These are phyloP conservation scores for Sinapis alba DNA, from an alignment of 441 rosid species.

Conservation along the genomic window DNA sequence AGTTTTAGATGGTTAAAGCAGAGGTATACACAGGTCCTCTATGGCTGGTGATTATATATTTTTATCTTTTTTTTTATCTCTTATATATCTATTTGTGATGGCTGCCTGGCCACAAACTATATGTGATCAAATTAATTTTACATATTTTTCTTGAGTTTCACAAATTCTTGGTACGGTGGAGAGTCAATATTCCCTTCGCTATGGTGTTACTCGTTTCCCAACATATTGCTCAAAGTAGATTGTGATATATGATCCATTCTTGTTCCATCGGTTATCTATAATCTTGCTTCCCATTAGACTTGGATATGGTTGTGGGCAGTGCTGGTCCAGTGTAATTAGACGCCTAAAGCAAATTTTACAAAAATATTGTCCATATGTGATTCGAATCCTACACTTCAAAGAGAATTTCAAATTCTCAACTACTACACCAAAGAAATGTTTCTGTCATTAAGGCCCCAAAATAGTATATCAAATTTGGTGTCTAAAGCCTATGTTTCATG, in stretches of 20 bases:
- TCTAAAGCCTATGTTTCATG: no score
- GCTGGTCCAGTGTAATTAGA: no score
- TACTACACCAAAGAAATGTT: no score
- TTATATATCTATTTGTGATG: slow-evolving; percentile 19
- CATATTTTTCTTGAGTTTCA: not conserved
- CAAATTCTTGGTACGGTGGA: not conserved
- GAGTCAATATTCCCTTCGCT: not conserved
- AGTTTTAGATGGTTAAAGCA: slow-evolving; percentile 89
- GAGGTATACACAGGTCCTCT: slow-evolving; percentile 61
- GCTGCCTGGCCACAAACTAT: not conserved
- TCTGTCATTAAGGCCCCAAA: no score
- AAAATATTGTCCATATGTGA: no score
- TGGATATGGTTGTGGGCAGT: not conserved
- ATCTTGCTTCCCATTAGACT: not conserved
- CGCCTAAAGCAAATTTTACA: no score
- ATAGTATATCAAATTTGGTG: no score
- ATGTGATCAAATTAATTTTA: slow-evolving; percentile 23
- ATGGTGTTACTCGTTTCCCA: not conserved
- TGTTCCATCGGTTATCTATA: not conserved
- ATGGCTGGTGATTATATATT: slow-evolving; percentile 67
- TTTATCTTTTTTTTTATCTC: not conserved
- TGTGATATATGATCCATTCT: not conserved
- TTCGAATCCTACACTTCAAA: no score
- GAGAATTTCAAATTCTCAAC: no score
- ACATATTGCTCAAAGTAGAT: not conserved